Conservation (phyloP, 345 rosid species). For the Acer saccharum region DNA sequence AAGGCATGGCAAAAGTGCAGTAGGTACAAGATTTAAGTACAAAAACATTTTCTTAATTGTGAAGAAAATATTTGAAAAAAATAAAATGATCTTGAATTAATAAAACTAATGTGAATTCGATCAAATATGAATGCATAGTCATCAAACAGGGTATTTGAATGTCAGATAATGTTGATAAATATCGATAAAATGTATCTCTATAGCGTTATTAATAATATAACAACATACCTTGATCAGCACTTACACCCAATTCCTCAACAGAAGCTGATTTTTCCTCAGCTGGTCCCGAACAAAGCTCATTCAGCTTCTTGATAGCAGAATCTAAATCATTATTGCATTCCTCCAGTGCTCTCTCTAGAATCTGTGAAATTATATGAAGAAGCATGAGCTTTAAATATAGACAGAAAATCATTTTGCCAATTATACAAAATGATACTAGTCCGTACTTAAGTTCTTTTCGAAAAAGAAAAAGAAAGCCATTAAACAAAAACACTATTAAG, state of each 20-base stretch:
- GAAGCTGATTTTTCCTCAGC: conserved; percentile 27
- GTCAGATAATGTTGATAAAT: not conserved
- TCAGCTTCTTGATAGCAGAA: conserved; percentile 65
- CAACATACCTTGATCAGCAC: conserved; percentile 37
- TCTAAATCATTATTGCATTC: conserved; percentile 74
- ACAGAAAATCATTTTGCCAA: not conserved
- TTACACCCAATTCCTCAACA: conserved; percentile 27
- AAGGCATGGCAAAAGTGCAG: not conserved
- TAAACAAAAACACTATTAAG: not conserved
- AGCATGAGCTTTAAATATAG: not conserved
- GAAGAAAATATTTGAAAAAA: not conserved
- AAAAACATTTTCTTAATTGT: not conserved
- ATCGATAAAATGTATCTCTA: not conserved
- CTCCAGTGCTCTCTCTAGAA: conserved; percentile 69
- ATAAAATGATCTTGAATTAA: not conserved
- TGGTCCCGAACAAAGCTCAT: conserved; percentile 48
- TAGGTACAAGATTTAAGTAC: not conserved
- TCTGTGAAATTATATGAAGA: conserved; percentile 36
- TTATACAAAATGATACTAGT: not conserved
- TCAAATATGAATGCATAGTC: not conserved
- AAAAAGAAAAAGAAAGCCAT: not conserved
- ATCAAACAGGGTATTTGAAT: not conserved
- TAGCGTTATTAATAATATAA: not conserved
- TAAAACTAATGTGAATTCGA: not conserved
- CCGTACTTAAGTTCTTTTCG: not conserved